Base-by-base conservation (phyloP, 805 yeast species). In the Kazachstania kunashirensis region DNA sequence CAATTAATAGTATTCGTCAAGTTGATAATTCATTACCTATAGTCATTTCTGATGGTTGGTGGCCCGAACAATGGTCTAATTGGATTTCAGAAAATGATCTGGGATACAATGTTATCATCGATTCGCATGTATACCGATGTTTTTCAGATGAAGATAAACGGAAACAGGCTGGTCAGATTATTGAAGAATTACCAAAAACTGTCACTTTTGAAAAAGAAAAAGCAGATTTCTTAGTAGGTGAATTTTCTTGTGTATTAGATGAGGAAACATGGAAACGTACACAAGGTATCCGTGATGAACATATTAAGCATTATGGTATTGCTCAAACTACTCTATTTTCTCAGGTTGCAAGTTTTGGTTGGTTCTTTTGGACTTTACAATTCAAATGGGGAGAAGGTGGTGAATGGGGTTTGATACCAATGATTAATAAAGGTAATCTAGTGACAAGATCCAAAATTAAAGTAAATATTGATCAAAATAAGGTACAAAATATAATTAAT, bases 41-140 rank as follows among this genome's bases (percentile, higher is more conserved):
- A 5, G 63, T 82, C 13, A 81, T 89, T 24, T 84, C 95, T 2
- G 97, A 89, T 55, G 95, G 95, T 3, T 92, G 97, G 97, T 79
- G 85, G 78, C 72, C 92, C 5, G 71, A 72, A 45, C 83, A 75
- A 52, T 84, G 86, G 84, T 77, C 70, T 17, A 64, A 75, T 42
- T 83, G 81, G 78, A 57, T 84, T 7, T 43, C 53, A 12, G 50
- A 58, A 2, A 58, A 59, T 4, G 57, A 57, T 3, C 52, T 61
- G 10, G 50, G 62, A 12, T 45, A 75, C 5, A 89, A 88, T 2
- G 70, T 85, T 7, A 73, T 88, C 0, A 66, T 89, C 28, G 98
- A 92, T 59, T 67, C 79, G 11, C 98, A 92, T 53, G 71, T 82
- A 12, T 89, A 89, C 62, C 70, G 95, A 31, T 84, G 95, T 50